Conservation (phyloP, 768 basidiomycete genomes). For the Boletus sensibilis region DNA sequence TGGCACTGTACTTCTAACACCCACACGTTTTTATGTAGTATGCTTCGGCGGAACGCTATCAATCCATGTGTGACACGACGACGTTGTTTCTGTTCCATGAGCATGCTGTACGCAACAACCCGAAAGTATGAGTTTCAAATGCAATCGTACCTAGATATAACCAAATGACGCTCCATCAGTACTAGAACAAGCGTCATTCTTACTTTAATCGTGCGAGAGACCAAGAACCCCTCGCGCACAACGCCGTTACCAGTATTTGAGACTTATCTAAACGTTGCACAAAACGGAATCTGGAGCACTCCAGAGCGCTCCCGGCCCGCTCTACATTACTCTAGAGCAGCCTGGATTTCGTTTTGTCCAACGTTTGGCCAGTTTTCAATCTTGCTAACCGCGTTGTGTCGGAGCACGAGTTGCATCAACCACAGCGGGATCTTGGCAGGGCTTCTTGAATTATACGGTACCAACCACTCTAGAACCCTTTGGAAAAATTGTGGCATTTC, state of each 20-base stretch:
- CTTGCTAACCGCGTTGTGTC: no score
- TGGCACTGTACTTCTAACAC: constrained; percentile 11
- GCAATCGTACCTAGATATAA: background rate
- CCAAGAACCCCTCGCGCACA: no score
- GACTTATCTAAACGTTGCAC: no score
- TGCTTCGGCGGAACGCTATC: background rate
- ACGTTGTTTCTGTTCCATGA: background rate
- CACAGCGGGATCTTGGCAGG: no score
- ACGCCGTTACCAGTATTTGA: no score
- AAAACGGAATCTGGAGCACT: no score
- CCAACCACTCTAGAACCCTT: background rate
- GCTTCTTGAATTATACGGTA: background rate
- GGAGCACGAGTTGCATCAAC: background rate
- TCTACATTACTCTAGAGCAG: no score
- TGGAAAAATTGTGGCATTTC: background rate
- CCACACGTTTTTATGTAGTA: background rate
- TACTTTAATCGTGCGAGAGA: background rate
- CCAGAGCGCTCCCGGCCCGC: no score
- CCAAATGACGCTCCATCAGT: background rate
- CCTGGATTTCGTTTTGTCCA: no score
- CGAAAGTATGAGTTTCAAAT: no score
- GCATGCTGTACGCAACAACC: background rate
- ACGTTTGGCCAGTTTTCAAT: no score
- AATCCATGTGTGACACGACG: background rate
- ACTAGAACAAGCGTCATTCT: background rate